Conservation (phyloP, 495 filamentous ascomycete species). For the Trichodelitschia bisporula region DNA sequence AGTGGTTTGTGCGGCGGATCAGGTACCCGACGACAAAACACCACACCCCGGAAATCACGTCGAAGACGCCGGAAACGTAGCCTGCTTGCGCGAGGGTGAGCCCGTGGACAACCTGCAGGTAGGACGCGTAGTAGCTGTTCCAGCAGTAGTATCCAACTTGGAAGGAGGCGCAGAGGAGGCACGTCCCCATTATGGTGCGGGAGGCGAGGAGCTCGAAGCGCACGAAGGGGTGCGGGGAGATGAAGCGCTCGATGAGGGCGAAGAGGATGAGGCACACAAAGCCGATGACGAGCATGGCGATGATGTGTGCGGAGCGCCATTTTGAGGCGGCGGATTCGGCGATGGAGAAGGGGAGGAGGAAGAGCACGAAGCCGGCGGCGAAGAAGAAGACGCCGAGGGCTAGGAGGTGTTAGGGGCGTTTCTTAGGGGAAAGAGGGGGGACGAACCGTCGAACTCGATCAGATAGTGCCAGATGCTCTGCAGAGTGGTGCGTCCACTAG, state of each 20-base stretch:
- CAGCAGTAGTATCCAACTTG: constrained; percentile 33
- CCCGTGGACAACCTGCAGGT: constrained; percentile 45
- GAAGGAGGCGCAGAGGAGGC: constrained; percentile 24
- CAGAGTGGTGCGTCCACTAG: constrained; percentile 21
- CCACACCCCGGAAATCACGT: constrained; percentile 37
- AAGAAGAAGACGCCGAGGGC: constrained; percentile 32
- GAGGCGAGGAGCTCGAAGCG: constrained; percentile 32
- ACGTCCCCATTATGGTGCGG: constrained; percentile 41
- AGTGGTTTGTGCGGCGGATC: constrained; percentile 27
- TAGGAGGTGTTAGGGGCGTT: constrained; percentile 17
- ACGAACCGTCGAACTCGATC: constrained; percentile 34
- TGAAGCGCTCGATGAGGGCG: constrained; percentile 29
- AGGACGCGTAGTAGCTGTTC: constrained; percentile 32
- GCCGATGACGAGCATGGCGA: constrained; percentile 32
- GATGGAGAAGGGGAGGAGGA: constrained; percentile 39
- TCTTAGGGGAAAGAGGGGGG: no score
- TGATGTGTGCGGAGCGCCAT: constrained; percentile 28
- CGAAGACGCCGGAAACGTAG: constrained; percentile 45
- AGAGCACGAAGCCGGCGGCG: constrained; percentile 29
- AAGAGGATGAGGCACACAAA: constrained; percentile 30
- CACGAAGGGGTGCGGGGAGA: constrained; percentile 32
- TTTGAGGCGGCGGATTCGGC: constrained; percentile 18
- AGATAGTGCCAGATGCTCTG: constrained; percentile 27
- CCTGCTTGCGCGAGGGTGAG: constrained; percentile 29
- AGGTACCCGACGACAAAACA: constrained; percentile 10